Evolutionary conservation across 495 filamentous ascomycete species (phyloP), one percentile per base, ranked within the genome.

Genomic region (Talaromyces trachyspermus): DNA sequence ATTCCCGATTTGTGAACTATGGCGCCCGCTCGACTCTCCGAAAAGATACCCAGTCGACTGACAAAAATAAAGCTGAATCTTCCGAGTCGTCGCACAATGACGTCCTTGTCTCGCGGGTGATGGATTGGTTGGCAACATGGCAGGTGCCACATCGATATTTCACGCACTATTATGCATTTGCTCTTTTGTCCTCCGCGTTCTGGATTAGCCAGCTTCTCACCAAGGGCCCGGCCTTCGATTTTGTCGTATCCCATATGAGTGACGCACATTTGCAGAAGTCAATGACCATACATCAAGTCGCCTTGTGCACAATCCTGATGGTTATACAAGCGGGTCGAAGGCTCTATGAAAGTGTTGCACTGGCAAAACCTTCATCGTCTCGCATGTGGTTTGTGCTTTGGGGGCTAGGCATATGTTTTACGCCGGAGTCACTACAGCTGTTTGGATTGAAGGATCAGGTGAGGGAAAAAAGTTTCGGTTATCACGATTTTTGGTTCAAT

Each of bases 371-470:
- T 4, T 86, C 83, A 0, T 76, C 76, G 2, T 80, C 78, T 9
- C 76, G 68, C 52, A 97, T 98, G 89, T 88, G 82, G 80, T 68
- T 89, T 51, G 76, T 75, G 3, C 88, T 89, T 63, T 96, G 86
- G 79, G 39, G 85, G 17, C 61, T 91, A 2, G 94, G 94, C 1
- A 60, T 92, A 15, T 65, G 62, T 96, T 88, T 63, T 98, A 98
- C 62, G 53, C 83, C 12, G 69, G 66, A 25, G 79, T 84, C 46
- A 76, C 79, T 19, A 65, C 95, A 45, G 75, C 85, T 2, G 66
- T 95, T 26, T 96, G 90, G 92, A 76, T 95, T 45, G 89, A 95
- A 61, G 89, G 87, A 19, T 76, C 83, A 44, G 71, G 89, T 91
- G 69, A 49, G 75, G 14, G 10, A 37, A 15, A 58, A 24, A 25